These are phyloP conservation scores for Carpinus fangiana DNA, from an alignment of 306 rosid genomes.

Conservation along the genomic window DNA sequence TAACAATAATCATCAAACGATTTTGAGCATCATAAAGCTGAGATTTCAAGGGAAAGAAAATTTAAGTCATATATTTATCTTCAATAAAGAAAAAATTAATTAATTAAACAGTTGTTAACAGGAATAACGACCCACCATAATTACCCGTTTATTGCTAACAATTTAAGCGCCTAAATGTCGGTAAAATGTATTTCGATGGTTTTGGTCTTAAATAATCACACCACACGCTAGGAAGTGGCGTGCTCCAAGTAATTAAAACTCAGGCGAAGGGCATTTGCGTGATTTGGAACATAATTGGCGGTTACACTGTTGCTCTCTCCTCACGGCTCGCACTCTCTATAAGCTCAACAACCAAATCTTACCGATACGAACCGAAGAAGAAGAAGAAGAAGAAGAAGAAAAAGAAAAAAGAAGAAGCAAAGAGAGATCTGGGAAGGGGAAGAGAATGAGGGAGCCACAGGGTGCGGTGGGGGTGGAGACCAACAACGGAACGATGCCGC, in stretches of 20 bases:
- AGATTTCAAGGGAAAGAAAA: too few species aligned
- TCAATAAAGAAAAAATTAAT: too few species aligned
- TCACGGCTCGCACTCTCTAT: constrained; percentile 6
- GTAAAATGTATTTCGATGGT: too few species aligned
- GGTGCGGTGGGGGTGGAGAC: constrained; percentile 45
- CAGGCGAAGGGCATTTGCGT: constrained; percentile 24
- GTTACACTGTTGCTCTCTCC: constrained; percentile 44
- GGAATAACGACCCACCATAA: too few species aligned
- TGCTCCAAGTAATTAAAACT: background rate
- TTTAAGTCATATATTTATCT: too few species aligned
- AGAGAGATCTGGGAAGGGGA: background rate
- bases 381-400: background rate
- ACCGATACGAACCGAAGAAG: background rate
- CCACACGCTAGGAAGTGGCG: background rate
- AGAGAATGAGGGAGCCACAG: constrained; percentile 46
- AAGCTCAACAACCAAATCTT: constrained; percentile 23
- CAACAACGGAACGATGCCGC: constrained; percentile 50
- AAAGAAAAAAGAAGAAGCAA: constrained; percentile 23
- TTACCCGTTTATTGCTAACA: too few species aligned
- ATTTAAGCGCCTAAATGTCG: too few species aligned
- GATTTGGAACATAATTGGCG: constrained; percentile 31
- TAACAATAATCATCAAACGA: too few species aligned
- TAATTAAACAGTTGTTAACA: too few species aligned
- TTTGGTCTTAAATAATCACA: too few species aligned
- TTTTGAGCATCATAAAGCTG: too few species aligned